Conservation (phyloP, 257 asterid genomes). For the Nicotiana otophora region DNA sequence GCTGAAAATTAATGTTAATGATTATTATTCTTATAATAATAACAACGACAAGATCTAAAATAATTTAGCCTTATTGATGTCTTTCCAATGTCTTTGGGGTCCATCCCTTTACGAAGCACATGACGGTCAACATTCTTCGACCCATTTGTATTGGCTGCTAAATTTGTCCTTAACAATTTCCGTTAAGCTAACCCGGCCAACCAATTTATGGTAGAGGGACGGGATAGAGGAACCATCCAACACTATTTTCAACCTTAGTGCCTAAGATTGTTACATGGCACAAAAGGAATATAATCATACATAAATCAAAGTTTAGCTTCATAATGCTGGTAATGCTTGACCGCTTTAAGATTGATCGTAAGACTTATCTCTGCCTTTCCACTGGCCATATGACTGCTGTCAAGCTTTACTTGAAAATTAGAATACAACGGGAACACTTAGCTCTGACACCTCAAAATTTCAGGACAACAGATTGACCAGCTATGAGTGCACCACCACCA, state of each 20-base stretch:
- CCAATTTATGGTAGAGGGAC: neutral
- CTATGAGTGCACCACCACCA: neutral
- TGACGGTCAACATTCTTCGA: neutral
- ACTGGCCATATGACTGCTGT: neutral
- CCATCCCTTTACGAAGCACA: neutral
- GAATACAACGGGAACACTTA: neutral
- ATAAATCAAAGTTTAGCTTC: slow-evolving; percentile 1
- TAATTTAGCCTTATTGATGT: neutral
- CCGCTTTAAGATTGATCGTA: slow-evolving; percentile 1
- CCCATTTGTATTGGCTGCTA: neutral
- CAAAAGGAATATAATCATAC: neutral
- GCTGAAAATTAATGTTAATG: too few species aligned
- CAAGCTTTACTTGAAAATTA: neutral
- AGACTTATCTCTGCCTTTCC: neutral
- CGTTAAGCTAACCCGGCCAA: neutral
- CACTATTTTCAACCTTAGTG: neutral
- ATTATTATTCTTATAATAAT: too few species aligned
- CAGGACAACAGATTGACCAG: neutral
- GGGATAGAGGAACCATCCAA: neutral
- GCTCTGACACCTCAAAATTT: neutral
- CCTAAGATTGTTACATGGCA: neutral
- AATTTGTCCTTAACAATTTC: neutral
- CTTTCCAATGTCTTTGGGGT: neutral
- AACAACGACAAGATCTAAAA: too few species aligned
- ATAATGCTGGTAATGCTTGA: neutral